Conservation (phyloP, 2,329 filamentous ascomycete genomes). For the Fusarium subglutinans region DNA sequence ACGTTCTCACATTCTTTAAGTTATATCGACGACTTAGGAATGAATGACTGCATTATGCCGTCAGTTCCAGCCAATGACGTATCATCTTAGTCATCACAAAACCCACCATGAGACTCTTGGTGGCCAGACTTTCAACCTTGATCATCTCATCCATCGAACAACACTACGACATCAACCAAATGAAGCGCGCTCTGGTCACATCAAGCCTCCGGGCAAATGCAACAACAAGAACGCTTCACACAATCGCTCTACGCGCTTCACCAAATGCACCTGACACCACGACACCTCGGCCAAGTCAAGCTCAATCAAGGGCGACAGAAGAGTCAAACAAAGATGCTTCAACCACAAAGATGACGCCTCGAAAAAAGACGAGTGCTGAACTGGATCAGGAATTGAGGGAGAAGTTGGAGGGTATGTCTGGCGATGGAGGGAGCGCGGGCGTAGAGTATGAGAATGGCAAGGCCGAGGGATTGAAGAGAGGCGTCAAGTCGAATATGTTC, state of each 20-base stretch:
- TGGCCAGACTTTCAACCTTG: neutral
- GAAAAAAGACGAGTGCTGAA: slow-evolving; percentile 66
- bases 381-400: slow-evolving; percentile 72
- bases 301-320: neutral
- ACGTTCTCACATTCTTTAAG: neutral
- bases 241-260: neutral
- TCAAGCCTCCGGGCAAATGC: rapidly evolving
- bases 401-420: slow-evolving; percentile 73
- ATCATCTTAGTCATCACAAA: neutral
- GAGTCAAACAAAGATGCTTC: neutral
- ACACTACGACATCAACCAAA: neutral
- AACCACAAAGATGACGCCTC: neutral
- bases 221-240: neutral
- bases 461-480: slow-evolving; percentile 76
- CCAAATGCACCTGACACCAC: rapidly evolving
- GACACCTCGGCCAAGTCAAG: neutral
- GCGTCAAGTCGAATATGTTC: slow-evolving; percentile 82
- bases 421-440: slow-evolving; percentile 75
- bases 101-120: no score
- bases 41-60: slow-evolving; percentile 3
- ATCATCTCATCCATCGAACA: no score
- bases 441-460: slow-evolving; percentile 80
- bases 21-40: neutral
- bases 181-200: neutral
- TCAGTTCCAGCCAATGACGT: slow-evolving; percentile 24